Conservation (phyloP, 148 eudicot species). For the Linanthus parryae region DNA sequence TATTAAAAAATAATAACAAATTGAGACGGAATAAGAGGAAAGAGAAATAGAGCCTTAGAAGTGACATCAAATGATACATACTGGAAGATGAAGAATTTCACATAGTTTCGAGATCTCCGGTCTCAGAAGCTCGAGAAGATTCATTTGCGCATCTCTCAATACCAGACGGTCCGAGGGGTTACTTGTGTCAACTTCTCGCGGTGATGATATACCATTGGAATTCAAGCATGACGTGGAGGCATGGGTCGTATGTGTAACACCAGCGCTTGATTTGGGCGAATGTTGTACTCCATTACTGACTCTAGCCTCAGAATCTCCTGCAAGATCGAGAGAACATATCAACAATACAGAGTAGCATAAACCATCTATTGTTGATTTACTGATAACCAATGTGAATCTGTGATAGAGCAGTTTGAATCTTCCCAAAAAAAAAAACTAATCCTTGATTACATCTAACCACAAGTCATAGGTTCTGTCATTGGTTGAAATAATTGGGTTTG, state of each 20-base stretch:
- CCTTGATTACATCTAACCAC: no score
- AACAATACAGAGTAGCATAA: no score
- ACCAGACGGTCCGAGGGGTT: not conserved
- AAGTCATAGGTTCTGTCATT: no score
- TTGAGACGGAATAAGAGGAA: not conserved
- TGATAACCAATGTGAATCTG: no score
- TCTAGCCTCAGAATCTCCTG: constrained; percentile 1
- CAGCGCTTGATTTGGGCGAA: not conserved
- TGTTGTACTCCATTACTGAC: not conserved
- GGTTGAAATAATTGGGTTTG: no score
- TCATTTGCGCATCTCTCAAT: not conserved
- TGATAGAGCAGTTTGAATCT: no score
- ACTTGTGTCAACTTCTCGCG: constrained; percentile 6
- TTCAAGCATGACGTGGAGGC: not conserved
- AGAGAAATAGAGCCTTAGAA: not conserved
- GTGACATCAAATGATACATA: constrained; percentile 2
- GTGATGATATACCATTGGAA: constrained; percentile 4
- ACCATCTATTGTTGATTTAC: no score
- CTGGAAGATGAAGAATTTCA: not conserved
- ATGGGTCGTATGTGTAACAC: not conserved
- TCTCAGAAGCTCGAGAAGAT: not conserved
- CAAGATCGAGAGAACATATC: not conserved
- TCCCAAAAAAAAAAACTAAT: no score
- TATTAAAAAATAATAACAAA: no score
- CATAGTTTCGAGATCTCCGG: constrained; percentile 1